phyloP scores from a whole-genome alignment of 805 yeast species.

The Millerago galiae region DNA sequence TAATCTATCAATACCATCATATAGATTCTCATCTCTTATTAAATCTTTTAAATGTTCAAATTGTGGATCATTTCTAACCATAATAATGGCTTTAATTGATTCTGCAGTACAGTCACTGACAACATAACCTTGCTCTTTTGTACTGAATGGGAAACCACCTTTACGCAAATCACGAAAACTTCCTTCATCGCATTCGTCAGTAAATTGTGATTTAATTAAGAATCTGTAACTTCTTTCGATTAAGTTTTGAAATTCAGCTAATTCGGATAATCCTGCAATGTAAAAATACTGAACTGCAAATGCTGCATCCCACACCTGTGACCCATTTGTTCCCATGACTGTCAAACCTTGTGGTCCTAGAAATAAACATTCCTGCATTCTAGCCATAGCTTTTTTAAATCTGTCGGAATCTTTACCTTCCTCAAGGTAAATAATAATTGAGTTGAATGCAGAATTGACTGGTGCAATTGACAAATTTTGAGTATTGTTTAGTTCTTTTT shows the following conservation, averaged over 20 bases:
- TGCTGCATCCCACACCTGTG: slow-evolving; percentile 95
- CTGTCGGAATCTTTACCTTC: slow-evolving; percentile 64
- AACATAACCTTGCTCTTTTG: slow-evolving; percentile 92
- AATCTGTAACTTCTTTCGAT: slow-evolving; percentile 65
- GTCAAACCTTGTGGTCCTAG: slow-evolving; percentile 89
- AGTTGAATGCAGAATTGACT: slow-evolving; percentile 78
- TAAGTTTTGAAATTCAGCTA: slow-evolving; percentile 56
- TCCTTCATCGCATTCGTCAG: slow-evolving; percentile 67
- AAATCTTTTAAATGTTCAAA: slow-evolving; percentile 43
- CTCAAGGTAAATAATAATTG: slow-evolving; percentile 61
- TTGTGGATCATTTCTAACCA: slow-evolving; percentile 68
- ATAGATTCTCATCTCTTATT: slow-evolving; percentile 48
- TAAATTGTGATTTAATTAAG: slow-evolving; percentile 78
- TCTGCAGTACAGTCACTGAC: slow-evolving; percentile 98
- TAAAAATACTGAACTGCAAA: slow-evolving; percentile 82
- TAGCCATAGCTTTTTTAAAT: slow-evolving; percentile 46
- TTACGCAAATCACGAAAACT: slow-evolving; percentile 75
- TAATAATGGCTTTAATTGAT: slow-evolving; percentile 84
- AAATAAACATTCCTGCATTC: slow-evolving; percentile 73
- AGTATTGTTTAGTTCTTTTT: slow-evolving; percentile 74
- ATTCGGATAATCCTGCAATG: slow-evolving; percentile 69
- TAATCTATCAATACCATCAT: slow-evolving; percentile 70
- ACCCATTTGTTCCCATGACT: slow-evolving; percentile 96
- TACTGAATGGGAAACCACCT: slow-evolving; percentile 97
- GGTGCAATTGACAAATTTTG: slow-evolving; percentile 88